These are phyloP conservation scores for Heritiera fomes DNA, from an alignment of 345 rosid species.

Conservation along the genomic window DNA sequence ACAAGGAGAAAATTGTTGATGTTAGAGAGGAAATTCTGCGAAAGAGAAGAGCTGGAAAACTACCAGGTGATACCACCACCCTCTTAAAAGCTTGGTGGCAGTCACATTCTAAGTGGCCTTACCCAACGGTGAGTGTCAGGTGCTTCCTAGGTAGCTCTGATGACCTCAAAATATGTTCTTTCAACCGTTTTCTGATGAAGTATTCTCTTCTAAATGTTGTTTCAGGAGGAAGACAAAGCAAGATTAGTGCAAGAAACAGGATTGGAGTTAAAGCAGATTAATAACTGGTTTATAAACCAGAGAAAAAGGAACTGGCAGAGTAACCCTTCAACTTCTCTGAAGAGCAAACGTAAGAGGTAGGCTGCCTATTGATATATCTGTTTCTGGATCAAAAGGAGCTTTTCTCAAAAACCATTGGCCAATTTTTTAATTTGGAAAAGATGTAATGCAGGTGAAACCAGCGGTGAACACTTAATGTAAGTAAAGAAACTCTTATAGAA, in stretches of 20 bases:
- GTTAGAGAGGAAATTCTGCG: constrained; percentile 86
- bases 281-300: constrained; percentile 91
- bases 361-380: constrained; percentile 1
- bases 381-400: constrained; percentile 2
- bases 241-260: constrained; percentile 81
- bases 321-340: constrained; percentile 54
- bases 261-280: constrained; percentile 81
- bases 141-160: background rate
- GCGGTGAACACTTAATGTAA: constrained; percentile 27
- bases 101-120: constrained; percentile 92
- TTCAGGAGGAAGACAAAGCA: constrained; percentile 85
- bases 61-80: constrained; percentile 86
- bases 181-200: background rate
- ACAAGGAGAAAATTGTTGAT: constrained; percentile 88
- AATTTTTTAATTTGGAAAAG: constrained; percentile 21
- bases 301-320: constrained; percentile 89
- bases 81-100: constrained; percentile 89
- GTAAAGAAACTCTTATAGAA: background rate
- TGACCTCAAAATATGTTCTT: background rate
- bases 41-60: constrained; percentile 85
- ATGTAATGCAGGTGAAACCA: constrained; percentile 42
- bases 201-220: constrained; percentile 9
- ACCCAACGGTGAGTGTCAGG: constrained; percentile 65
- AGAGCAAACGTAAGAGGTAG: constrained; percentile 86
- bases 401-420: constrained; percentile 6